Conservation (phyloP, 2,329 filamentous ascomycete species). For the Beauveria pseudobassiana region DNA sequence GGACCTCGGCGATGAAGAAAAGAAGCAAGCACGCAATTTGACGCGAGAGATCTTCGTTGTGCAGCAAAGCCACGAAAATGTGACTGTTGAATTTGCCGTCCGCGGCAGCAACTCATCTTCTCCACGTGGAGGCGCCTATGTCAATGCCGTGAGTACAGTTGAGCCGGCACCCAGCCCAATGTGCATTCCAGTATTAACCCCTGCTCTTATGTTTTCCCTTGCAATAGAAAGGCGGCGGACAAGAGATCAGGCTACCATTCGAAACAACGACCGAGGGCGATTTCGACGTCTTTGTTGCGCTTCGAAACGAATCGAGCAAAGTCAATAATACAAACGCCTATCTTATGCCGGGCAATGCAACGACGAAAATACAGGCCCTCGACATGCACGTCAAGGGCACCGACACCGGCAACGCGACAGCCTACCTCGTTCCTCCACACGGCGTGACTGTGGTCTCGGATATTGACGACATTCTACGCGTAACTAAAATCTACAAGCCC, state of each 20-base stretch:
- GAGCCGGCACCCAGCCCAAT: background rate
- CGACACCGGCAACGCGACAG: conserved; percentile 62
- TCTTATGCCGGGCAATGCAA: conserved; percentile 56
- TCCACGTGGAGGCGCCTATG: conserved; percentile 41
- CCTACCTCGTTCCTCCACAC: conserved; percentile 63
- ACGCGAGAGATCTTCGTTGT: conserved; percentile 69
- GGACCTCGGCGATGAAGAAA: conserved; percentile 49
- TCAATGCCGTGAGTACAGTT: conserved; percentile 30
- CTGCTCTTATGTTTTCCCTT: background rate
- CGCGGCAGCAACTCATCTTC: conserved; percentile 19
- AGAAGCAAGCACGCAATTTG: conserved; percentile 64
- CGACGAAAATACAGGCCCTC: conserved; percentile 56
- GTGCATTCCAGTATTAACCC: too few species aligned
- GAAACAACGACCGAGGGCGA: conserved; percentile 61
- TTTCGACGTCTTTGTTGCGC: conserved; percentile 62
- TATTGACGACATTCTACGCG: conserved; percentile 72
- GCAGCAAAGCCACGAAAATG: conserved; percentile 55
- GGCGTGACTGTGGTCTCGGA: conserved; percentile 70
- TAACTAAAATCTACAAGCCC: conserved; percentile 74
- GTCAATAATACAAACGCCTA: conserved; percentile 26
- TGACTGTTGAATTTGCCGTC: conserved; percentile 51
- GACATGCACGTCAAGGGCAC: conserved; percentile 61
- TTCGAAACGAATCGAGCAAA: conserved; percentile 24
- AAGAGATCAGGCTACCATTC: conserved; percentile 57
- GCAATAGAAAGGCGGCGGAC: conserved; percentile 44